A percentile compares a stretch with the other conserved stretches of the same genome.
Conservation (phyloP, 1,284 basidiomycete species). For the Coniophora puteana region DNA sequence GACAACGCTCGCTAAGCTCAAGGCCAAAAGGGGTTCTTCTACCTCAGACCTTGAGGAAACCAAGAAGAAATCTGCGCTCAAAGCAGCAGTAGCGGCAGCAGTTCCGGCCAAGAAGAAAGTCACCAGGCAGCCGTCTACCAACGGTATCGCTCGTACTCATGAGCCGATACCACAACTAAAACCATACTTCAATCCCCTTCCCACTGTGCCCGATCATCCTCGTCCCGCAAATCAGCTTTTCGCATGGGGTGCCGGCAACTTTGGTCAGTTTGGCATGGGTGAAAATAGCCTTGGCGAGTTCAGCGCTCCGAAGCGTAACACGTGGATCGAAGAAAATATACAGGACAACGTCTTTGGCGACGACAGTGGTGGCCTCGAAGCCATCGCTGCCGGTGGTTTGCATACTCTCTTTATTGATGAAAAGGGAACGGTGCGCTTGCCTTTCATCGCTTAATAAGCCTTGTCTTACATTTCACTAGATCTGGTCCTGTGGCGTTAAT, state of each 20-base stretch:
- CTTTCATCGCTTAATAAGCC: slow-evolving; percentile 5
- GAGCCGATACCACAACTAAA: slow-evolving; percentile 35
- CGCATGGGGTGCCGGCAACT: slow-evolving; percentile 83
- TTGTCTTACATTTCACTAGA: slow-evolving; percentile 34
- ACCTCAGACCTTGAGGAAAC: slow-evolving; percentile 25
- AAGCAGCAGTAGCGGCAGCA: slow-evolving; percentile 2
- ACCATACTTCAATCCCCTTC: slow-evolving; percentile 60
- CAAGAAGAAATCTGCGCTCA: slow-evolving; percentile 19
- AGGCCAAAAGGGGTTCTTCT: too few species aligned
- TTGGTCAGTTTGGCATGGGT: slow-evolving; percentile 87
- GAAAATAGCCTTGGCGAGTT: slow-evolving; percentile 66
- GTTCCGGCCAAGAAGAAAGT: slow-evolving; percentile 24
- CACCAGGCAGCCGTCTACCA: slow-evolving; percentile 30
- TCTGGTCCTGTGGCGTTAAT: slow-evolving; percentile 89
- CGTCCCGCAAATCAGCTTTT: slow-evolving; percentile 69
- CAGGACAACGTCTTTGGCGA: slow-evolving; percentile 64
- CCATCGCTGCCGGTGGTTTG: slow-evolving; percentile 76
- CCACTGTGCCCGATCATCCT: slow-evolving; percentile 42
- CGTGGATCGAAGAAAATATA: slow-evolving; percentile 62
- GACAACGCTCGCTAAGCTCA: too few species aligned
- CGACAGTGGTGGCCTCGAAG: slow-evolving; percentile 71
- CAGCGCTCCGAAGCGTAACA: slow-evolving; percentile 65
- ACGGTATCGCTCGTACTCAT: slow-evolving; percentile 32
- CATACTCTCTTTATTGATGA: slow-evolving; percentile 85
- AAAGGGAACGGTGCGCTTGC: slow-evolving; percentile 69